These are phyloP conservation scores for Gnomoniopsis smithogilvyi DNA, from an alignment of 2,329 filamentous ascomycete species.

Conservation along the genomic window DNA sequence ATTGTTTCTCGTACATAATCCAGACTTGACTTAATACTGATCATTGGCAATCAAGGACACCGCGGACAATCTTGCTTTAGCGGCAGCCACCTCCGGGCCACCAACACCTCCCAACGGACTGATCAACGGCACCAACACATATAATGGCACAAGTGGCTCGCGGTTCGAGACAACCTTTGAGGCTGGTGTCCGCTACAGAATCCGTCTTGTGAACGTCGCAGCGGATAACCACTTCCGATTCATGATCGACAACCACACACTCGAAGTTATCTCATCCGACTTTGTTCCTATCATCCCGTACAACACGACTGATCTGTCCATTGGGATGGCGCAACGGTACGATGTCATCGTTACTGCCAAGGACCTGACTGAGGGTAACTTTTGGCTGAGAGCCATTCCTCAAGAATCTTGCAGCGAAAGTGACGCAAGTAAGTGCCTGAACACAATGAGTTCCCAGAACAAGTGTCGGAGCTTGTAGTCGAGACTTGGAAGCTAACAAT, in stretches of 20 bases:
- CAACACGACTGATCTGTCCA: neutral
- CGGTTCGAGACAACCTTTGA: conserved; percentile 4
- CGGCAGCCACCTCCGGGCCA: neutral
- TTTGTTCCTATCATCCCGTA: conserved; percentile 5
- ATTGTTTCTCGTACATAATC: neutral
- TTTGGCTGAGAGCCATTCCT: conserved; percentile 4
- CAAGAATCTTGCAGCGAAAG: conserved; percentile 9
- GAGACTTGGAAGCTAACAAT: too few relatives aligned
- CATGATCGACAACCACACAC: conserved; percentile 8
- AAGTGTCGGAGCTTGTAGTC: too few relatives aligned
- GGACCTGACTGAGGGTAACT: neutral
- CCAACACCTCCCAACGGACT: neutral
- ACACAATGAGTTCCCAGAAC: too few relatives aligned
- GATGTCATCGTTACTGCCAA: conserved; percentile 4
- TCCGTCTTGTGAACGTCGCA: conserved; percentile 3
- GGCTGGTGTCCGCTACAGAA: neutral
- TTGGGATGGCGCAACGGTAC: conserved; percentile 8
- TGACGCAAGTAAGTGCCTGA: neutral
- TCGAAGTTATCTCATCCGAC: conserved; percentile 2
- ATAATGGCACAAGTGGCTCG: neutral
- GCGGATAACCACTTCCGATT: conserved; percentile 9
- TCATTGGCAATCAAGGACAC: too few relatives aligned
- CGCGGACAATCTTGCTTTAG: neutral
- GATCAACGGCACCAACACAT: conserved; percentile 16
- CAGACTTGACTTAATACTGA: neutral